Conservation (phyloP, 2,329 filamentous ascomycete species). For the Pyricularia sp. region DNA sequence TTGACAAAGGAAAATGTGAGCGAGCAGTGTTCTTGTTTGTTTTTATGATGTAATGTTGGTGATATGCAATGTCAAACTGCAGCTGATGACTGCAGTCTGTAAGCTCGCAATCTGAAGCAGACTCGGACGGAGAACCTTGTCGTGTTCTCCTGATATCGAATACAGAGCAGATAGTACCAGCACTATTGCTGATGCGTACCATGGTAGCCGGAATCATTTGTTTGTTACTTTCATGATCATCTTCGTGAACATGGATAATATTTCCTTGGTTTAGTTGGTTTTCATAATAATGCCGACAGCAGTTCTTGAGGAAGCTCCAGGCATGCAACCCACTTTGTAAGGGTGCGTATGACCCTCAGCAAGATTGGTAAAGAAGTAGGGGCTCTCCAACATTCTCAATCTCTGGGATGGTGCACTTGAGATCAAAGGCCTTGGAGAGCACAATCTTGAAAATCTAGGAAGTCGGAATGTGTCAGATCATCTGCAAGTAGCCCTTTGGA, state of each 20-base stretch:
- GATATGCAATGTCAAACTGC: neutral
- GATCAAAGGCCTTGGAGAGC: conserved; percentile 92
- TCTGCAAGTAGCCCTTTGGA: neutral
- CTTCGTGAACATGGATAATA: neutral
- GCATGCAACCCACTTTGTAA: neutral
- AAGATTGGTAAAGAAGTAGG: conserved; percentile 74
- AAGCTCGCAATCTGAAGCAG: neutral
- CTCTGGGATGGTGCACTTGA: conserved; percentile 97
- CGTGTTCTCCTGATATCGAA: neutral
- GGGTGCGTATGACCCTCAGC: conserved; percentile 15
- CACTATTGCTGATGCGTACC: neutral
- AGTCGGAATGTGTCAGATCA: conserved; percentile 4
- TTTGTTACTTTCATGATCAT: neutral
- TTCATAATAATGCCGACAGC: neutral
- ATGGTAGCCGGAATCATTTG: neutral
- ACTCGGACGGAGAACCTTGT: neutral
- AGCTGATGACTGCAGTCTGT: neutral
- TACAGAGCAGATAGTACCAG: neutral
- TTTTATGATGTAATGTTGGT: neutral
- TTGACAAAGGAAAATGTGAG: neutral
- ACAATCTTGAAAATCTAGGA: conserved; percentile 97
- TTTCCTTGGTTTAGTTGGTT: neutral
- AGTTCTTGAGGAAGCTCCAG: neutral
- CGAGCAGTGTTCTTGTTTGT: neutral
- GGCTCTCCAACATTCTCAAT: conserved; percentile 98